Evolutionary conservation across 495 filamentous ascomycete genomes (phyloP), one percentile per base, ranked within the genome.

Genomic region (Lichina pygmaea): DNA sequence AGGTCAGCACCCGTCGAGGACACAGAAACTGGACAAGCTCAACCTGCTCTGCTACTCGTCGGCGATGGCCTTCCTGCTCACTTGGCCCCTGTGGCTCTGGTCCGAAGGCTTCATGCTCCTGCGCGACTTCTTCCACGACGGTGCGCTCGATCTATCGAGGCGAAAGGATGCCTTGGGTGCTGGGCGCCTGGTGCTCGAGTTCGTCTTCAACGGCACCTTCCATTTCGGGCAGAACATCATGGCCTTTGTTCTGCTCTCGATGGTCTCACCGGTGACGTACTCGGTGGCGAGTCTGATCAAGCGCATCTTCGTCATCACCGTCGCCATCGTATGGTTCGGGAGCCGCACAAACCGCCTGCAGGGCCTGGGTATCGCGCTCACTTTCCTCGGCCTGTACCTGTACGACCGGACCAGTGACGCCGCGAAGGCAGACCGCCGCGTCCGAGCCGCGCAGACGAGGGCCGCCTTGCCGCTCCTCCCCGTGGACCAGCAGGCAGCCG

Each of bases 21-120:
- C 62, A 44, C 71, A 72, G 41, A 95, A 93, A 62, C 67, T 94
- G 34, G 89, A 99, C 60, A 95, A 95, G 58, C 70, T 99, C 32
- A 99, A 99, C 53, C 67, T 99, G 6, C 71, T 99, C 15, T 95
- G 82, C 63, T 95, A 95, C 60, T 95, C 86, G 33, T 89, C 82
- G 3, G 83, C 78, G 11, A 63, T 94, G 49, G 89, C 89, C 17
- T 91, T 95, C 54, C 54, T 93, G 24, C 59, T 95, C 34, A 99
- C 86, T 0, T 59, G 75, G n/a, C 91, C 89, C 3, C 76, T 95
- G 43, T 99, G 89, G 89, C 69, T 93, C 42, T 83, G 83, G 69
- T 73, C 70, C 40, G 89, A 99, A 57, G 89, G 85, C 2, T 70
- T 85, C 49, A 65, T 65, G 9, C 64, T 99, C 16, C 63, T 89